Base-by-base conservation (phyloP, 371 early-diverging fungal genomes). In the Apophysomyces sp. region DNA sequence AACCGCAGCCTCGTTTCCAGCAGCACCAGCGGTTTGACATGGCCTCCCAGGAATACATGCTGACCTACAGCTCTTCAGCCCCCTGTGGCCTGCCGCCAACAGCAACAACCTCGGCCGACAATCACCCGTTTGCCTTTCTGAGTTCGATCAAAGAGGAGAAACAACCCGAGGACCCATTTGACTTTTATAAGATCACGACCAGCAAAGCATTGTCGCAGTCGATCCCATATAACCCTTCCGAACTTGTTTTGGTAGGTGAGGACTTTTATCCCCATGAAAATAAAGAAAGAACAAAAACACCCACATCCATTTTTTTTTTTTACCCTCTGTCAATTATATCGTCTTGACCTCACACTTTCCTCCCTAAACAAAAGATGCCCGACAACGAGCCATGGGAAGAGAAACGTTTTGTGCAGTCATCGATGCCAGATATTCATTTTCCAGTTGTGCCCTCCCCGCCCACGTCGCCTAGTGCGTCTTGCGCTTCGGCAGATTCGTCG, bases 401-500 rank as follows among this genome's bases (percentile, higher is more conserved):
- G 4, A 21, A 44, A 6, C 16, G 8, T 44, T 44, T 44, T n/a
- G 21, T 26, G 24, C 49, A n/a, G 21, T 44, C 49, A 44, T 18
- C 49, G 21, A 16, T 44, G 27, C 49, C 49, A 21, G 49, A 44
- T 8, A 44, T 44, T n/a, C 4, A 9, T 21, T 21, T 16, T 44
- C 49, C 49, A 21, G 49, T 44, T 16, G 49, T 44, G 4, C 49
- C 49, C 9, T 44, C 44, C n/a, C 54, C 64, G 2, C 40, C 56
- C 41, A 39, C 60, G 21, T 67, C 74, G 13, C 37, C 66, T 3
- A 59, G 62, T 15, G 55, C 56, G 31, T 52, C 66, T 11, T 52
- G 64, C 11, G 56, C 72, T 26, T 66, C 77, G 4, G 36, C 73
- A 9, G 63, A 64, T 27, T 67, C 66, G 6, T 65, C 68, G 28